Conservation (phyloP, 352 stramenopile species). For the Phytophthora cactorum region DNA sequence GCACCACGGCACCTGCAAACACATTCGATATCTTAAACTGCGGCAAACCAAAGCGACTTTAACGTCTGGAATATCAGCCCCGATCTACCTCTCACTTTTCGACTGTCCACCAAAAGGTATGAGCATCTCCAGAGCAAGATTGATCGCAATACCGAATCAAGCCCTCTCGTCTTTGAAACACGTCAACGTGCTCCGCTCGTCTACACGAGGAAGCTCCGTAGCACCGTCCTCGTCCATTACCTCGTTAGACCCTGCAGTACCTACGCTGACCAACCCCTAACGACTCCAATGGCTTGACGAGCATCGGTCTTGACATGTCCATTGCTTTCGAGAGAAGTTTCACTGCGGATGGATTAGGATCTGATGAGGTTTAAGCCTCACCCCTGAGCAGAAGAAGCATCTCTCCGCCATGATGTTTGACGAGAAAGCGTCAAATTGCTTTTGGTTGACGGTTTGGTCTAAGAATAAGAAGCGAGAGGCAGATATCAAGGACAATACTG, state of each 20-base stretch:
- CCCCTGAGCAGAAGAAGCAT: neutral
- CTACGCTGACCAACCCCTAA: neutral
- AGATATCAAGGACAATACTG: neutral
- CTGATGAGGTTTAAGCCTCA: neutral
- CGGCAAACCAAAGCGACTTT: no score
- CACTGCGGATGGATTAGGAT: neutral
- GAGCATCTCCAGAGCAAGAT: neutral
- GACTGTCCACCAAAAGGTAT: neutral
- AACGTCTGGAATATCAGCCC: no score
- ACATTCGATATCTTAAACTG: no score
- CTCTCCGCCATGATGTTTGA: neutral
- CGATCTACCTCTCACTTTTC: neutral
- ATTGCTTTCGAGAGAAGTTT: neutral
- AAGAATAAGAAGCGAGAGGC: neutral
- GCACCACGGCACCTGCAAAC: no score
- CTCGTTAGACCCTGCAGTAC: neutral
- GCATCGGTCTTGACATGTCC: neutral
- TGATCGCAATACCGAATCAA: neutral
- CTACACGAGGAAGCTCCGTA: neutral
- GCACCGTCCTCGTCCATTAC: neutral
- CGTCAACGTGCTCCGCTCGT: neutral
- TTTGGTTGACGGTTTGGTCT: neutral
- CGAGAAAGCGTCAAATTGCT: neutral
- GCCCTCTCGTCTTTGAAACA: neutral
- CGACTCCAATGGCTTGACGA: neutral